Percentiles rank a stretch among this genome's conserved stretches.
phyloP scores from a whole-genome alignment of 2,329 filamentous ascomycete species.

The Sclerotinia subarctica region DNA sequence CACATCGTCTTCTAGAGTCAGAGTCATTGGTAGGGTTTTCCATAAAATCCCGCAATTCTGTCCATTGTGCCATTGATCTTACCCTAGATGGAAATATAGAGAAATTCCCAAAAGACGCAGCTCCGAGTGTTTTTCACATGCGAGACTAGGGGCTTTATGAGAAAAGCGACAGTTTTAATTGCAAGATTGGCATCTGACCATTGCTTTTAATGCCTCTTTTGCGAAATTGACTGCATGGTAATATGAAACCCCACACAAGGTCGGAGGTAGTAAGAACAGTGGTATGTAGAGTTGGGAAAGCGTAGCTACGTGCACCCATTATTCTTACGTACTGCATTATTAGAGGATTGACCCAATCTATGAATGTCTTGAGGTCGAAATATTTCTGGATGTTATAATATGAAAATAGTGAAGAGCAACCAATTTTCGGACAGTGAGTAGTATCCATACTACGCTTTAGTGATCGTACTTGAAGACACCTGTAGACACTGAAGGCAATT shows the following conservation, averaged over 20 bases:
- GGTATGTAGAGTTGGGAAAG: background rate
- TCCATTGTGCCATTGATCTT: background rate
- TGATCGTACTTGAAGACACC: conserved; percentile 1
- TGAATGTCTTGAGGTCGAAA: conserved; percentile 9
- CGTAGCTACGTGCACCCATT: background rate
- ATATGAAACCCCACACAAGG: background rate
- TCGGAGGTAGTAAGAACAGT: background rate
- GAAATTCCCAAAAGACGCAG: background rate
- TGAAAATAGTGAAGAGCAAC: background rate
- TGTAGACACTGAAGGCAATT: conserved; percentile 5
- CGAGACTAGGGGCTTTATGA: background rate
- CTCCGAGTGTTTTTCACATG: conserved; percentile 8
- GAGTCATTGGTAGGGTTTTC: background rate
- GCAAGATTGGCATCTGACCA: background rate
- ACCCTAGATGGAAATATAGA: background rate
- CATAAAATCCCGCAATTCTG: too few species aligned
- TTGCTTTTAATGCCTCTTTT: background rate
- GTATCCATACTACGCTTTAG: background rate
- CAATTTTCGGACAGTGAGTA: background rate
- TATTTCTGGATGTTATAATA: conserved; percentile 1
- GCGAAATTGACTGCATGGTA: background rate
- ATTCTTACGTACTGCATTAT: background rate
- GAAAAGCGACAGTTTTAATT: background rate
- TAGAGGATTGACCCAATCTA: background rate
- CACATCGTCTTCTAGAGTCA: background rate